Percentiles rank a stretch among this genome's conserved stretches.
Conservation (phyloP, 2,329 filamentous ascomycete genomes). For the Cladosporium sp. region DNA sequence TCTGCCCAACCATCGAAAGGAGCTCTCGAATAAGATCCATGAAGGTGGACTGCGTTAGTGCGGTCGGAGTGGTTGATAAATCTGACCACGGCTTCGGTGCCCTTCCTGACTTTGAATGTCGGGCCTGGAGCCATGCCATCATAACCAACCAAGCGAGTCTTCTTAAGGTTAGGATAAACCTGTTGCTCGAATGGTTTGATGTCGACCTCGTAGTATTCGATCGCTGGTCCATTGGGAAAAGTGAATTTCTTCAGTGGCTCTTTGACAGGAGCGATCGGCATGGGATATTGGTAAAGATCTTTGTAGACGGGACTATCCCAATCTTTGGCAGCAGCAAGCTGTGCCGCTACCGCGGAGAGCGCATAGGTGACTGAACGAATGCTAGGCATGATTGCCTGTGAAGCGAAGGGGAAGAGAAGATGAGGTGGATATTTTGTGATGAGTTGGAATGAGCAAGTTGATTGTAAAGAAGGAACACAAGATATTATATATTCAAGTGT, state of each 20-base stretch:
- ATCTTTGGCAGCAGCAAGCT: slow-evolving; percentile 3
- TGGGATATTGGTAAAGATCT: slow-evolving; percentile 17
- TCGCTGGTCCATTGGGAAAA: slow-evolving; percentile 17
- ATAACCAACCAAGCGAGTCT: slow-evolving; percentile 42
- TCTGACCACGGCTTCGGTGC: slow-evolving; percentile 51
- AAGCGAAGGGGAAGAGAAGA: not conserved
- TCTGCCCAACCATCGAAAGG: slow-evolving; percentile 51
- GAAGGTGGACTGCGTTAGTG: slow-evolving; percentile 51
- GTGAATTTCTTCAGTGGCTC: slow-evolving; percentile 22
- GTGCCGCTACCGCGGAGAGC: not conserved
- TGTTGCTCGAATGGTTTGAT: slow-evolving; percentile 39
- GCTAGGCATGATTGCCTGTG: slow-evolving; percentile 8
- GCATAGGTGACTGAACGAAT: slow-evolving; percentile 4
- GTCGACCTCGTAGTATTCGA: slow-evolving; percentile 47
- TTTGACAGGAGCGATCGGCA: slow-evolving; percentile 21
- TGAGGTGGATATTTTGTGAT: not conserved
- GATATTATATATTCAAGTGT: not conserved
- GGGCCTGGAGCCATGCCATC: slow-evolving; percentile 52
- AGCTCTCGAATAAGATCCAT: slow-evolving; percentile 47
- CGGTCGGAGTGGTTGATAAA: slow-evolving; percentile 49
- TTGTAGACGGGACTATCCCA: slow-evolving; percentile 20
- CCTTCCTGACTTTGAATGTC: slow-evolving; percentile 47
- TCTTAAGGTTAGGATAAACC: slow-evolving; percentile 41
- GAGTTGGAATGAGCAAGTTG: slow-evolving; percentile 1
- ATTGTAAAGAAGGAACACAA: not conserved